Evolutionary conservation across 208 protist genomes (phyloP).

Genomic region (Balamuthia mandrillaris): DNA sequence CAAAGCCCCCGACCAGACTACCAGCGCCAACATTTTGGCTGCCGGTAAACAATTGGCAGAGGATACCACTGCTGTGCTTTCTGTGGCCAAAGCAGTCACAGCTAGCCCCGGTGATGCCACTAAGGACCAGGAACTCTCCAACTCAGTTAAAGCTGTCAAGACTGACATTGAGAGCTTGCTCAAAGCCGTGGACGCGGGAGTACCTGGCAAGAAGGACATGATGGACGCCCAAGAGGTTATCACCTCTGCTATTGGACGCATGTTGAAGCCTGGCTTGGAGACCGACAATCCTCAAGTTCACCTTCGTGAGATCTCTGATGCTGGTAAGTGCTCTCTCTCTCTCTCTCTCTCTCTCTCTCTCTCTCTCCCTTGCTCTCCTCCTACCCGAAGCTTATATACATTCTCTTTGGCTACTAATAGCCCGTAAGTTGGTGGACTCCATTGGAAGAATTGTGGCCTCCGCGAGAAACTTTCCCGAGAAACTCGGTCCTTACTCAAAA

Average conservation of each 20-base stretch:
- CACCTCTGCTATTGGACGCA: background rate
- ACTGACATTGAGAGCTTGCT: constrained; percentile 25
- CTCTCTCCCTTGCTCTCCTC: background rate
- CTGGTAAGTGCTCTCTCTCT: background rate
- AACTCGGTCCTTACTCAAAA: constrained; percentile 34
- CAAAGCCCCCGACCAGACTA: constrained; percentile 2
- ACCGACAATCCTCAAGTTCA: constrained; percentile 26
- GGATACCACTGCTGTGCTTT: background rate
- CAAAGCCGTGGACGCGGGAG: constrained; percentile 34
- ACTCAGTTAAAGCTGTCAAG: constrained; percentile 16
- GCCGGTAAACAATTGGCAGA: constrained; percentile 32
- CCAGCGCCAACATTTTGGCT: background rate
- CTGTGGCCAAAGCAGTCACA: constrained; percentile 24
- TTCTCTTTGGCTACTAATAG: background rate
- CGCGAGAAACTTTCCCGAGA: constrained; percentile 39
- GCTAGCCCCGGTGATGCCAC: constrained; percentile 11
- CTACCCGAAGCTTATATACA: background rate
- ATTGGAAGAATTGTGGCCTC: constrained; percentile 32
- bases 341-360: background rate
- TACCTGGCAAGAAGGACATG: constrained; percentile 34
- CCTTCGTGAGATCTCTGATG: background rate
- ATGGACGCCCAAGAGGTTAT: constrained; percentile 35
- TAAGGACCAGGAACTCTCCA: constrained; percentile 18
- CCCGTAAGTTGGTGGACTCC: constrained; percentile 10
- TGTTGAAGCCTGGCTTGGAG: background rate